A percentile compares a stretch with the other conserved stretches of the same genome.
Conservation (phyloP, 805 yeast species). For the Cyberlindnera sargentensis region DNA sequence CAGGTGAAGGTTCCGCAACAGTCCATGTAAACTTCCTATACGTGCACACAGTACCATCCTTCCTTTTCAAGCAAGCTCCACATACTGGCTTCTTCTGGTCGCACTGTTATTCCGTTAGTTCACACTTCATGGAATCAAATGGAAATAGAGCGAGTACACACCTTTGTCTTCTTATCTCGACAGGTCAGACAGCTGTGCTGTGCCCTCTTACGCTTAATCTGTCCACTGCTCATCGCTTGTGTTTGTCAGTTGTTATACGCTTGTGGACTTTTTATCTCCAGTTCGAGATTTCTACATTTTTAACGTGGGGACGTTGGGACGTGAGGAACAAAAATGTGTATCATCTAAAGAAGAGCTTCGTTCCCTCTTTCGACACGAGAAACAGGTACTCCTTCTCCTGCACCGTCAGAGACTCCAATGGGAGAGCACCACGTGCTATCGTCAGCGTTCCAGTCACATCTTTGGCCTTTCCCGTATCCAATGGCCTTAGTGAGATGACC, state of each 20-base stretch:
- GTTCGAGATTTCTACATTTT: too few species aligned
- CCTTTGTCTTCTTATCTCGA: neutral
- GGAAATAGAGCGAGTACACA: neutral
- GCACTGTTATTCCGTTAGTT: neutral
- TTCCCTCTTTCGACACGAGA: slow-evolving; percentile 45
- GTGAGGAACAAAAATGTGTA: too few species aligned
- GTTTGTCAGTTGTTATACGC: too few species aligned
- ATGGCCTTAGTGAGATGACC: slow-evolving; percentile 53
- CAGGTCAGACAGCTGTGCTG: neutral
- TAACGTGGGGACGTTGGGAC: too few species aligned
- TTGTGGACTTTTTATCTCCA: too few species aligned
- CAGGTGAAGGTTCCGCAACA: neutral
- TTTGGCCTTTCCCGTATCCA: slow-evolving; percentile 73
- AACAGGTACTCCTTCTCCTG: slow-evolving; percentile 60
- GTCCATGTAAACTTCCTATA: neutral
- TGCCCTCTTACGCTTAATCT: neutral
- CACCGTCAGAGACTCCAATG: slow-evolving; percentile 22
- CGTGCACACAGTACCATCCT: neutral
- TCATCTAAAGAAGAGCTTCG: slow-evolving; percentile 34
- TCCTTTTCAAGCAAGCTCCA: neutral
- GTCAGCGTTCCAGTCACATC: slow-evolving; percentile 73
- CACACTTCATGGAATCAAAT: neutral
- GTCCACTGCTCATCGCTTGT: neutral
- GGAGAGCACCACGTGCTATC: slow-evolving; percentile 44
- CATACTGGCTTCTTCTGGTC: neutral